Evolutionary conservation across 495 filamentous ascomycete species (phyloP).

Genomic region (Thozetella sp.): DNA sequence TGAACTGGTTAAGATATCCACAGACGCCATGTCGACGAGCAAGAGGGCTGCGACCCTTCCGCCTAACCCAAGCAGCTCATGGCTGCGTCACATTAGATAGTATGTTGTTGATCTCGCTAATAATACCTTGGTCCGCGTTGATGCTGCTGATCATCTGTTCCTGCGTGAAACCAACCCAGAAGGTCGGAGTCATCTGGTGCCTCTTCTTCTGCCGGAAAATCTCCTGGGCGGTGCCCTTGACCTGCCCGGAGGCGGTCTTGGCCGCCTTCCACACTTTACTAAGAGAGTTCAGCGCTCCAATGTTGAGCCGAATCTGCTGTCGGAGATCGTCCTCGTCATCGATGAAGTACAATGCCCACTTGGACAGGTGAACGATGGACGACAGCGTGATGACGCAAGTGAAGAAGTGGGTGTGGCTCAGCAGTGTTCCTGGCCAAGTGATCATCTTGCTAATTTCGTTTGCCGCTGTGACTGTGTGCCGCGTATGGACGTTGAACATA

Average conservation of each 20-base stretch:
- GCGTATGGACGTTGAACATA: slow-evolving; percentile 70
- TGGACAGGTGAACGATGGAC: slow-evolving; percentile 61
- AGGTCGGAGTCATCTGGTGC: slow-evolving; percentile 48
- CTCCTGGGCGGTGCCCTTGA: slow-evolving; percentile 69
- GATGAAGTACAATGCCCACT: slow-evolving; percentile 58
- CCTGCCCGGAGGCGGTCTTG: slow-evolving; percentile 69
- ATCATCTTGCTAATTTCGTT: slow-evolving; percentile 77
- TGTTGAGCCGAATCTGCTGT: slow-evolving; percentile 77
- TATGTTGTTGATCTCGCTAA: slow-evolving; percentile 48
- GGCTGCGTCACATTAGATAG: slow-evolving; percentile 11
- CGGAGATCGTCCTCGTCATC: slow-evolving; percentile 72
- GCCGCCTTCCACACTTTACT: slow-evolving; percentile 80
- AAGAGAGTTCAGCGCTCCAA: slow-evolving; percentile 77
- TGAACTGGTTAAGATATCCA: too few relatives aligned
- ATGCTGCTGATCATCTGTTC: slow-evolving; percentile 57
- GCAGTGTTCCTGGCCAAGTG: slow-evolving; percentile 71
- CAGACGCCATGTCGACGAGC: too few relatives aligned
- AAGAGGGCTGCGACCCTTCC: too few relatives aligned
- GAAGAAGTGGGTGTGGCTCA: slow-evolving; percentile 86
- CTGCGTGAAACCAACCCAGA: slow-evolving; percentile 54
- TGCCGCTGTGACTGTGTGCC: slow-evolving; percentile 77
- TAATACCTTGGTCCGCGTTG: slow-evolving; percentile 54
- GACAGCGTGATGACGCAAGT: slow-evolving; percentile 79
- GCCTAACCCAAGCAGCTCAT: background rate
- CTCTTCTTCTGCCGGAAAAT: slow-evolving; percentile 60